Evolutionary conservation across 352 stramenopile species (phyloP), one percentile per base, ranked within the genome.

Genomic region (Saprolegnia diclina): DNA sequence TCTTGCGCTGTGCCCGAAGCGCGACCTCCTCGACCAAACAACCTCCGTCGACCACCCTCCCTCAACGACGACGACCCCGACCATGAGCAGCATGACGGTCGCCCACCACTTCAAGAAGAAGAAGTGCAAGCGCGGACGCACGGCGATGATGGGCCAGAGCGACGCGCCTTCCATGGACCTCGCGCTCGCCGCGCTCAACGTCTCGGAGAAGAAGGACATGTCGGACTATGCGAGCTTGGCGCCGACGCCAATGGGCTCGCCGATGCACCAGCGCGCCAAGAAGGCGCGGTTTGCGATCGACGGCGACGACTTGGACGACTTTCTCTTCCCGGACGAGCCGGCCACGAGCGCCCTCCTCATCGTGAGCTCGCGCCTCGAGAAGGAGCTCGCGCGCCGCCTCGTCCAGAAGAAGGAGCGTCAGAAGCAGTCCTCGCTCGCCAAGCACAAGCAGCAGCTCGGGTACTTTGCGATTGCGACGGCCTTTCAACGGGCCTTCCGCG

Each of bases 391-490:
- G 42, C 84, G 81, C 67, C 77, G 77, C 64, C 73, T 78, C 38
- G 77, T 77, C 19, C 72, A 74, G 32, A 82, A 84, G 37, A 78
- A 73, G 35, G 78, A 90, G 59, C 52, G 52, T 24, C 52, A 59
- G 19, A 59, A 59, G 35, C 13, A 16, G 19, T 16, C 52, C 13
- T 21, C 11, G 11, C 52, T 59, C 24, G 16, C 52, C 24, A 11
- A 13, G 19, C 77, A 78, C 22, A 74, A 67, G 22, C 73, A 88
- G 66, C 82, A 93, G 44, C 73, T 93, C 59, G 90, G 78, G 71
- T 92, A 87, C 67, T 90, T 91, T 65, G 83, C 85, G 40, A 93
- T 93, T 64, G 74, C 88, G 37, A 79, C 82, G 13, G 85, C 85
- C 4, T 93, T 93, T 72, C 85, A 93, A 45, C 85, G 83, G 46